Base-by-base conservation (phyloP, 345 rosid species). In the Boechera retrofracta region DNA sequence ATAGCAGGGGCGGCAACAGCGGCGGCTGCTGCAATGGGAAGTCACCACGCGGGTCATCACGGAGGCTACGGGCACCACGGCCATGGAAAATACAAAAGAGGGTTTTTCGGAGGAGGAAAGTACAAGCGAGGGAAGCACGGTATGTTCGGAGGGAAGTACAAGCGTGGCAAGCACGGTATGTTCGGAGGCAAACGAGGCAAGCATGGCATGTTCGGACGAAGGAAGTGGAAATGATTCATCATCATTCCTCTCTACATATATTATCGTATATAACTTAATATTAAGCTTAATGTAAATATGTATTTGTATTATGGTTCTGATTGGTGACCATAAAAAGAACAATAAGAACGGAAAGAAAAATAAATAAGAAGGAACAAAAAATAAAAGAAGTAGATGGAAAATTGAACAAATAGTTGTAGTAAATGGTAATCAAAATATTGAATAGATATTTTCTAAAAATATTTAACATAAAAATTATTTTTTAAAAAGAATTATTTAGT, bases 1-100 rank as follows among this genome's bases (percentile, higher is more conserved):
- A 13, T 91, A 67, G 97, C 93, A 2, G 98, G 97, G 18, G 98
- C 93, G 18, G 94, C 97, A 26, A 89, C 96, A 0, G 97, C 88
- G 0, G 97, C 97, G 0, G 98, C 98, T 2, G 96, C 96, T 21
- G 98, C 97, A 66, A 73, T 69, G 71, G 94, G 97, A 48, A 81
- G 87, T 28, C 85, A 83, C 69, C 87, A 88, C 38, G 1, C 76
- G 26, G 4, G 80, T 4, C 92, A 86, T 13, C 91, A 88, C 7
- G 16, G 77, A 32, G 82, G 79, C n/a, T 78, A 75, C 1, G 78
- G 74, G 47, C 69, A 63, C 24, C 49, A 76, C 42, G 67, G 73
- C 53, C 67, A 63, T 11, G 81, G 81, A n/a, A 78, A 78, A 67
- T 78, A 72, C 64, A 78, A 78, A 12, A 15, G 72, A 65, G 81